Conservation (phyloP, 2,329 filamentous ascomycete species). For the Cephalotrichum gorgonifer region DNA sequence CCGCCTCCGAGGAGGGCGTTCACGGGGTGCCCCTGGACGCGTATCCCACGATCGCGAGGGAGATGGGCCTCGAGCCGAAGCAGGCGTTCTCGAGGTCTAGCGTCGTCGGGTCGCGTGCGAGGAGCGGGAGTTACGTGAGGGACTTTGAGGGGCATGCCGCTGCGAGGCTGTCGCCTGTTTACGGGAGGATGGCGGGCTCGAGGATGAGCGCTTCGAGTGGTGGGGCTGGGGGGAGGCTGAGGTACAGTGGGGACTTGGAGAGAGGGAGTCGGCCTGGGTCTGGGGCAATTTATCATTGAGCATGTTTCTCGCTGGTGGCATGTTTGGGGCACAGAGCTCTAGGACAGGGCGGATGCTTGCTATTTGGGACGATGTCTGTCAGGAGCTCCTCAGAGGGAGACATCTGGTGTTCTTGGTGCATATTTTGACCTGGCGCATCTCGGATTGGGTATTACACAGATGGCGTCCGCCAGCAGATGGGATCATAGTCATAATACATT, state of each 20-base stretch:
- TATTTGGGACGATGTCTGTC: too few species aligned
- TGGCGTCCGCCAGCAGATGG: too few species aligned
- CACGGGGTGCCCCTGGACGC: neutral
- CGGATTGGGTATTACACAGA: too few species aligned
- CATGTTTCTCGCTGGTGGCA: slow-evolving; percentile 55
- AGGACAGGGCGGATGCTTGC: too few species aligned
- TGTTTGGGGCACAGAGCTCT: too few species aligned
- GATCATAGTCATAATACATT: too few species aligned
- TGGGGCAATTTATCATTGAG: slow-evolving; percentile 31
- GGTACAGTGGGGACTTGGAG: neutral
- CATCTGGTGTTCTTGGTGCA: too few species aligned
- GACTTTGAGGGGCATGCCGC: slow-evolving; percentile 2
- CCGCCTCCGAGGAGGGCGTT: neutral
- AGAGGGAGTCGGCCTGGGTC: slow-evolving; percentile 1
- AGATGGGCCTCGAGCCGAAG: neutral
- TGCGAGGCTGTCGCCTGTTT: slow-evolving; percentile 1
- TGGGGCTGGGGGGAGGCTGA: neutral
- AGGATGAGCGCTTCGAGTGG: slow-evolving; percentile 4
- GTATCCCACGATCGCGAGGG: neutral
- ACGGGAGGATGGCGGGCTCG: neutral
- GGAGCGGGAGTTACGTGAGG: neutral
- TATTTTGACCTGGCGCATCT: too few species aligned
- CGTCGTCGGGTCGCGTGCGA: neutral
- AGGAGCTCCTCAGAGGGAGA: too few species aligned
- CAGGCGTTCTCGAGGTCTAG: neutral